Conservation (phyloP, 2,329 filamentous ascomycete species). For the Sporothrix phasma region DNA sequence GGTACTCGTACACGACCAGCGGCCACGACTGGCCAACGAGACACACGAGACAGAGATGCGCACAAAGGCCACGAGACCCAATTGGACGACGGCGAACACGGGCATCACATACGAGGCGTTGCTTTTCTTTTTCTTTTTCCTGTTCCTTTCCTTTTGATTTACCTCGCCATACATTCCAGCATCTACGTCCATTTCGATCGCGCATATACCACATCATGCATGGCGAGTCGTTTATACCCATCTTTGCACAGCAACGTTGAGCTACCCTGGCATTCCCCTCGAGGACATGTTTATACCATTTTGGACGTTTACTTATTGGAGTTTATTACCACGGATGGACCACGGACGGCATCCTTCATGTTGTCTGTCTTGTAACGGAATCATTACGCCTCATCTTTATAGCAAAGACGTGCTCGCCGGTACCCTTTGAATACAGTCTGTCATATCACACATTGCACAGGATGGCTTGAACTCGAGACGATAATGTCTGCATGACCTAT, state of each 20-base stretch:
- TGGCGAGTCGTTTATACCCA: conserved; percentile 12
- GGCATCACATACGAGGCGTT: conserved; percentile 2
- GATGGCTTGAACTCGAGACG: no score
- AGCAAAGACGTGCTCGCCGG: no score
- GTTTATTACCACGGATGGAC: no score
- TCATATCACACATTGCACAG: not conserved
- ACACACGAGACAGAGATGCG: not conserved
- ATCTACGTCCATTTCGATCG: not conserved
- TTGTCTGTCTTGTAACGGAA: not conserved
- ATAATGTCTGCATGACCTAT: not conserved
- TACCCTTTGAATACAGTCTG: no score
- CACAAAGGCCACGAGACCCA: not conserved
- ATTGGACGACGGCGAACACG: not conserved
- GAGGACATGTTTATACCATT: not conserved
- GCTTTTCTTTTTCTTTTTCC: not conserved
- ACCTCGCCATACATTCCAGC: no score
- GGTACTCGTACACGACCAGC: no score
- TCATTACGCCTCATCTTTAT: no score
- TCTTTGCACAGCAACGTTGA: not conserved
- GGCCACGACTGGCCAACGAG: not conserved
- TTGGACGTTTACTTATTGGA: not conserved
- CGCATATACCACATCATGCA: not conserved
- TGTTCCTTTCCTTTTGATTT: not conserved
- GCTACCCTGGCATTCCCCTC: not conserved
- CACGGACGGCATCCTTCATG: not conserved